phyloP scores from a whole-genome alignment of 768 basidiomycete genomes.

The Rhizopogon vulgaris region DNA sequence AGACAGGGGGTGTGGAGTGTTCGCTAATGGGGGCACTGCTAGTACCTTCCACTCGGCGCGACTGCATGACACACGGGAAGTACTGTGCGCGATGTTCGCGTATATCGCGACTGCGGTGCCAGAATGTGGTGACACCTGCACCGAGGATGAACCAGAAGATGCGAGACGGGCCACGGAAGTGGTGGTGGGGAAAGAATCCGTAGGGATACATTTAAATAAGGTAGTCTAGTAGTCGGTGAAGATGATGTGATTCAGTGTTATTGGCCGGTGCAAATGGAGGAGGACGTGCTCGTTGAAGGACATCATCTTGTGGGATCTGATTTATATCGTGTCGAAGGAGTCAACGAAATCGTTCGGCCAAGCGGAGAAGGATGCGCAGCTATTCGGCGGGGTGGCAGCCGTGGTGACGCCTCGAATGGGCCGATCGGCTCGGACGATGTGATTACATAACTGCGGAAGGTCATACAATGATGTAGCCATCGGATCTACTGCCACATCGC shows the following conservation, averaged over 20 bases:
- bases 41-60: conserved; percentile 10
- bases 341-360: conserved; percentile 22
- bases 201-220: conserved; percentile 20
- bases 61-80: conserved; percentile 23
- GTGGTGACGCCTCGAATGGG: background rate
- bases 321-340: conserved; percentile 12
- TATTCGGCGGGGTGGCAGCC: background rate
- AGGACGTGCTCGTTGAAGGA: too few species aligned
- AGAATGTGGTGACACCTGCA: conserved; percentile 35
- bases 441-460: background rate
- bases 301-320: background rate
- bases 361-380: background rate
- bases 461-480: too few species aligned
- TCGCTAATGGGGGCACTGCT: conserved; percentile 8
- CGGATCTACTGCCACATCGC: too few species aligned
- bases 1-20: conserved; percentile 7
- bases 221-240: background rate
- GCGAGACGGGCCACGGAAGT: conserved; percentile 45
- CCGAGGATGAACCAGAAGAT: conserved; percentile 67
- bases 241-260: background rate
- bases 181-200: conserved; percentile 10
- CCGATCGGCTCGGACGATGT: background rate
- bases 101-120: conserved; percentile 35
- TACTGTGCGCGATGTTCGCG: conserved; percentile 33
- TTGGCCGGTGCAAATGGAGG: background rate